Base-by-base conservation (phyloP, 352 stramenopile species). In the Globisporangium apiculatum region DNA sequence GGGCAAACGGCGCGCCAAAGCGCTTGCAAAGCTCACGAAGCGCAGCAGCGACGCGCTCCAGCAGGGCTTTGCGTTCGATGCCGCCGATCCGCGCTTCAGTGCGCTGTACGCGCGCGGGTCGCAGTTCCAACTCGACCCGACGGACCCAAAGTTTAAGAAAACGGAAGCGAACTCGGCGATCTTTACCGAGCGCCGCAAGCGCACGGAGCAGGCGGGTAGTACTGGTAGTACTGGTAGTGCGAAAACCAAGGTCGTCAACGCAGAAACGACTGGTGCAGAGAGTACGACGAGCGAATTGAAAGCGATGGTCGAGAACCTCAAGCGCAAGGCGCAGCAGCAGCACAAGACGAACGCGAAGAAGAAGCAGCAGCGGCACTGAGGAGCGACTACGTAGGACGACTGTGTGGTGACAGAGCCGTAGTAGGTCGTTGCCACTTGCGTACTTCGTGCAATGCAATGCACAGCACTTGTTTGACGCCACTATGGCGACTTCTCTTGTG, bases 91-190 rank as follows among this genome's bases (percentile, higher is more conserved):
- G 2, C 85, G 85, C 62, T 94, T 94, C 67, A 61, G 63, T 10
- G 81, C 81, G 38, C 66, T 94, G 56, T 91, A 92, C 58, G 67
- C 79, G 41, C 86, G 88, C 61, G 75, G 79, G 52, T 84, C 80
- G 8, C 76, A 83, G 47, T 94, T 91, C 67, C 80, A 89, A 53
- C 63, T 94, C 3, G 85, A 94, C 57, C 85, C 85, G 48, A 94
- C 85, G 31, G 82, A 94, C 58, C 68, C 85, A 0, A 90, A 91
- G 64, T 94, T 91, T 56, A 87, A 89, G 52, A 85, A 89, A 58
- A 86, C 85, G 36, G 80, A 90, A 47, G 84, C 84, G 3, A 91
- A 80, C 24, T 60, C 87, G 59, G 77, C 73, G 36, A 94, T 94
- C 60, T 89, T 94, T 66, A 68, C 83, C 53, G 79, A 89, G 60